These are phyloP conservation scores for Spatholobus suberectus DNA, from an alignment of 306 rosid genomes.

Conservation along the genomic window DNA sequence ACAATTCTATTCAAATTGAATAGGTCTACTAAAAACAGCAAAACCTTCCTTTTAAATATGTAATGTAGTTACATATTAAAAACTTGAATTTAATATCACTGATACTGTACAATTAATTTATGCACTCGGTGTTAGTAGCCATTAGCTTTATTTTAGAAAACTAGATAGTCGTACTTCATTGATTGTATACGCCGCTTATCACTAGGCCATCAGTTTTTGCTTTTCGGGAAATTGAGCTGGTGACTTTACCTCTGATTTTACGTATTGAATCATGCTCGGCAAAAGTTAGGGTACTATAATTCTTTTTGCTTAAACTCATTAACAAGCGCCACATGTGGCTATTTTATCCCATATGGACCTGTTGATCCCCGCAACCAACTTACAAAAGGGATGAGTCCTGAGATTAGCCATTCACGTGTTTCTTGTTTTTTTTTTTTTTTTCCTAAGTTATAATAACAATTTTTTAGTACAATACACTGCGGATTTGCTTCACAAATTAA, in stretches of 20 bases:
- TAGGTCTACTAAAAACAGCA: no score
- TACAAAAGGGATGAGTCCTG: not conserved
- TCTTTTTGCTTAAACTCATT: not conserved
- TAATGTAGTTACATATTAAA: no score
- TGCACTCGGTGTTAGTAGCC: no score
- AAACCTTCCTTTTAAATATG: no score
- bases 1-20: no score
- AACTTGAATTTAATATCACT: no score
- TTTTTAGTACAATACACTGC: not conserved
- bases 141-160: not conserved
- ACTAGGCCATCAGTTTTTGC: not conserved
- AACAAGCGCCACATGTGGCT: not conserved
- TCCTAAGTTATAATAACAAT: not conserved
- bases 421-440: not conserved
- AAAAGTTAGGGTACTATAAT: not conserved
- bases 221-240: not conserved
- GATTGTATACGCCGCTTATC: no score
- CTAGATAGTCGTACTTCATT: no score
- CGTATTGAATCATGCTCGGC: not conserved
- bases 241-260: not conserved
- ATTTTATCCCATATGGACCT: not conserved
- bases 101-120: no score
- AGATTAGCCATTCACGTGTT: not conserved
- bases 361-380: not conserved
- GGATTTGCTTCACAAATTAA: not conserved